A percentile compares a stretch with the other conserved stretches of the same genome.
Conservation (phyloP, 1,284 basidiomycete genomes). For the Naganishia cerealis region DNA sequence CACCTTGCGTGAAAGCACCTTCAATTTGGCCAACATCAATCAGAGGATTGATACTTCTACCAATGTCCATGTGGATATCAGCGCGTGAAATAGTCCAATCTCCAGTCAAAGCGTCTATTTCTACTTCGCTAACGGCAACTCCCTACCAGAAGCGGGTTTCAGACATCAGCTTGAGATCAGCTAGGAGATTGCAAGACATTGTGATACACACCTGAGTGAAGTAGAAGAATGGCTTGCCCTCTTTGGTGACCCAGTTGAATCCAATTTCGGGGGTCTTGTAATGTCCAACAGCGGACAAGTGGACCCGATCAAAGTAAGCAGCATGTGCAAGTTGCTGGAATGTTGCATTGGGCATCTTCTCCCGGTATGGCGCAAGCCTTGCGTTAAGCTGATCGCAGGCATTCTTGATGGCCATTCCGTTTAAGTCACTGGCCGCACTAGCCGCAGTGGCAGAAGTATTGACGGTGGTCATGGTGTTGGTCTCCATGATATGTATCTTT, state of each 20-base stretch:
- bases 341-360: conserved; percentile 39
- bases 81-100: conserved; percentile 34
- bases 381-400: conserved; percentile 51
- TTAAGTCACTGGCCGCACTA: conserved; percentile 40
- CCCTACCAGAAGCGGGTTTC: conserved; percentile 32
- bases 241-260: conserved; percentile 44
- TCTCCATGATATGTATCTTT: conserved; percentile 47
- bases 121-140: conserved; percentile 47
- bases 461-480: conserved; percentile 41
- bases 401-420: conserved; percentile 43
- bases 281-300: conserved; percentile 48
- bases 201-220: conserved; percentile 35
- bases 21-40: conserved; percentile 54
- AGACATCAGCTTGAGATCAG: background rate
- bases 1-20: conserved; percentile 40
- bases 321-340: conserved; percentile 41
- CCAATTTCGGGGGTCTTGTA: conserved; percentile 50
- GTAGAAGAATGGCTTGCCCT: conserved; percentile 46
- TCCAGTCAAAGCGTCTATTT: conserved; percentile 50
- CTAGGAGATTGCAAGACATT: background rate
- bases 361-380: conserved; percentile 41
- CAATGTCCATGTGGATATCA: conserved; percentile 49
- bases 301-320: conserved; percentile 49
- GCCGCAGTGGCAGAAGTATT: conserved; percentile 50
- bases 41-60: conserved; percentile 49